These are phyloP conservation scores for Termitomyces sp. DNA, from an alignment of 768 basidiomycete genomes.

Conservation along the genomic window DNA sequence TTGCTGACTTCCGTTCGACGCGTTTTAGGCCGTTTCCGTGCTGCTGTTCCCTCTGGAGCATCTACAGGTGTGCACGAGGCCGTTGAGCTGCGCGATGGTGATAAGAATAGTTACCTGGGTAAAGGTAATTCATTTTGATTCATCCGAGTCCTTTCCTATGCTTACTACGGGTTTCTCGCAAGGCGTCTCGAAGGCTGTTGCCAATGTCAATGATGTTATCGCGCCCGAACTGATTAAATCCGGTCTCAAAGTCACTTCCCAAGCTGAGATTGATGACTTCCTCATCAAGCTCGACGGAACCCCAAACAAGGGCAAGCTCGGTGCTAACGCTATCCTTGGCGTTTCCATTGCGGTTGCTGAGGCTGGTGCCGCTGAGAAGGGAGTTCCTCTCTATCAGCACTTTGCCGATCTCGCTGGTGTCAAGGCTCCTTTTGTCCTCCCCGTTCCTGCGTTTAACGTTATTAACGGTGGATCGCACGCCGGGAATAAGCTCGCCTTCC, in stretches of 20 bases:
- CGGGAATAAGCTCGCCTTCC: constrained; percentile 99
- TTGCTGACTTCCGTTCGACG: constrained; percentile 6
- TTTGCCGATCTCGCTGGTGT: constrained; percentile 94
- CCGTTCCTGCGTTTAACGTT: constrained; percentile 94
- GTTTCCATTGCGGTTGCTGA: constrained; percentile 94
- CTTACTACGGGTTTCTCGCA: constrained; percentile 6
- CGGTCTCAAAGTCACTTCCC: constrained; percentile 76
- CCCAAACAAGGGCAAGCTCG: constrained; percentile 98
- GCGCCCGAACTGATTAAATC: constrained; percentile 85
- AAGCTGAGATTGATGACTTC: constrained; percentile 96
- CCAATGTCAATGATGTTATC: constrained; percentile 90
- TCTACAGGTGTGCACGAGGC: constrained; percentile 98
- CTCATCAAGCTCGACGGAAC: constrained; percentile 98
- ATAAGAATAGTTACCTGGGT: constrained; percentile 89
- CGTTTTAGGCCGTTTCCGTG: constrained; percentile 78
- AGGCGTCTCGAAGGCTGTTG: constrained; percentile 93
- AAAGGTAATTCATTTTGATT: constrained; percentile 59
- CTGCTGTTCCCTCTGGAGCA: constrained; percentile 95
- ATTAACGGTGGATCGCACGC: constrained; percentile 99
- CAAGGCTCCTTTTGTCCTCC: constrained; percentile 90
- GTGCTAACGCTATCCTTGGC: constrained; percentile 98
- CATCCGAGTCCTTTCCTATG: constrained; percentile 1
- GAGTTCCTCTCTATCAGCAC: constrained; percentile 93
- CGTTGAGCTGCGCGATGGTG: constrained; percentile 96
- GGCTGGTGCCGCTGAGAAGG: constrained; percentile 94